Conservation (phyloP, 257 asterid species). For the Plantago ovata region DNA sequence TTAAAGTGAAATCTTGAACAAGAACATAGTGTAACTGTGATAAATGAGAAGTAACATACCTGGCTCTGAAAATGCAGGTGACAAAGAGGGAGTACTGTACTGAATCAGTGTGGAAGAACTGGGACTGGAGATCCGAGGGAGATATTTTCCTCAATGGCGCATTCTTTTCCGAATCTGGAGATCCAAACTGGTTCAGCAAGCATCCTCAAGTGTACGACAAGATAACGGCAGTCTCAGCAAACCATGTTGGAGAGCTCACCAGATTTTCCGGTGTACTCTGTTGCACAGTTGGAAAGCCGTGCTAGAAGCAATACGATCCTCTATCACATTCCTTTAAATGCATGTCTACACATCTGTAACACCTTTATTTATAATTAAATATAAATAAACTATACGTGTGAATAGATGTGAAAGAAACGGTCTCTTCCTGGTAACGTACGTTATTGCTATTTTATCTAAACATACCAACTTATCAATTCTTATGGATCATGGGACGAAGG, state of each 20-base stretch:
- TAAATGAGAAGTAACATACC: not conserved
- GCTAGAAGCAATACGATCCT: constrained; percentile 16
- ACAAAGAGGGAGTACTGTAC: constrained; percentile 56
- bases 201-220: constrained; percentile 40
- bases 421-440: no score
- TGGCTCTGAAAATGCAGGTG: constrained; percentile 32
- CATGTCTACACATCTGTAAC: no score
- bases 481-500: no score
- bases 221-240: not conserved
- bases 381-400: no score
- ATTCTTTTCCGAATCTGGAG: constrained; percentile 65
- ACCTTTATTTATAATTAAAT: no score
- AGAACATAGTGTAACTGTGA: no score
- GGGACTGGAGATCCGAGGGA: constrained; percentile 78
- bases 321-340: no score
- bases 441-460: no score
- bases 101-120: constrained; percentile 49
- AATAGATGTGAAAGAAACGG: no score
- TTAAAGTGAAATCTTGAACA: no score
- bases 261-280: constrained; percentile 48
- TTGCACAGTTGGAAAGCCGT: constrained; percentile 30
- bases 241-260: constrained; percentile 18
- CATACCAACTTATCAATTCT: no score
- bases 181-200: constrained; percentile 38
- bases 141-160: constrained; percentile 73